These are phyloP conservation scores for Austroboletus novae-zelandiae DNA, from an alignment of 1,284 basidiomycete genomes.

Conservation along the genomic window DNA sequence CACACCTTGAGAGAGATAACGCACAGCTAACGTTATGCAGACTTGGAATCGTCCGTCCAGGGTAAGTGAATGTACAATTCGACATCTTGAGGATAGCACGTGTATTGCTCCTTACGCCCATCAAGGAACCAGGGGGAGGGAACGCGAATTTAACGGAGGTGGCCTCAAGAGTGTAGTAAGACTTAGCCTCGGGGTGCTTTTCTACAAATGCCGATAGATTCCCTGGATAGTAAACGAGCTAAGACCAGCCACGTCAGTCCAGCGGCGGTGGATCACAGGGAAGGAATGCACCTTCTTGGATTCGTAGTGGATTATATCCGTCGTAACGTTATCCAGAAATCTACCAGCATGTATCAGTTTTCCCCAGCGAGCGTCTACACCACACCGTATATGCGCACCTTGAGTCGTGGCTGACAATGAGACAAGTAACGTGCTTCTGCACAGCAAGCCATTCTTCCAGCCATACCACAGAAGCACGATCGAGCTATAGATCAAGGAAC, in stretches of 20 bases:
- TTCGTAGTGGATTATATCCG: slow-evolving; percentile 99
- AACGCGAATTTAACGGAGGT: slow-evolving; percentile 96
- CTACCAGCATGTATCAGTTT: slow-evolving; percentile 36
- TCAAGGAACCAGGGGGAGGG: slow-evolving; percentile 93
- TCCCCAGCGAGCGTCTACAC: slow-evolving; percentile 6
- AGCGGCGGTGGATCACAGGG: slow-evolving; percentile 17
- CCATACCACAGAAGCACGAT: slow-evolving; percentile 91
- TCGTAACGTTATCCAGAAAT: slow-evolving; percentile 96
- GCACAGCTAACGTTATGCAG: slow-evolving; percentile 89
- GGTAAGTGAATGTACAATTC: slow-evolving; percentile 94
- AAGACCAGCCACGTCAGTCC: slow-evolving; percentile 17
- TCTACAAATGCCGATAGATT: slow-evolving; percentile 93
- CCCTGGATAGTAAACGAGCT: slow-evolving; percentile 94
- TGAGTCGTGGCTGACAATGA: slow-evolving; percentile 98
- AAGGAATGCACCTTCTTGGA: slow-evolving; percentile 69
- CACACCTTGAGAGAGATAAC: slow-evolving; percentile 83
- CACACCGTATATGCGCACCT: slow-evolving; percentile 52
- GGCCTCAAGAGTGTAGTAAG: slow-evolving; percentile 95
- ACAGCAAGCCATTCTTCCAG: slow-evolving; percentile 86
- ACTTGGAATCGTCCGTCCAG: slow-evolving; percentile 81
- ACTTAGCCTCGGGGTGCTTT: slow-evolving; percentile 91
- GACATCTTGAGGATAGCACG: slow-evolving; percentile 94
- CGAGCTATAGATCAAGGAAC: slow-evolving; percentile 52
- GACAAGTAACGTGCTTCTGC: slow-evolving; percentile 84
- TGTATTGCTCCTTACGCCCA: slow-evolving; percentile 97